Evolutionary conservation across 1,284 basidiomycete genomes (phyloP), one percentile per base, ranked within the genome.

Genomic region (Ceratobasidium sp.): DNA sequence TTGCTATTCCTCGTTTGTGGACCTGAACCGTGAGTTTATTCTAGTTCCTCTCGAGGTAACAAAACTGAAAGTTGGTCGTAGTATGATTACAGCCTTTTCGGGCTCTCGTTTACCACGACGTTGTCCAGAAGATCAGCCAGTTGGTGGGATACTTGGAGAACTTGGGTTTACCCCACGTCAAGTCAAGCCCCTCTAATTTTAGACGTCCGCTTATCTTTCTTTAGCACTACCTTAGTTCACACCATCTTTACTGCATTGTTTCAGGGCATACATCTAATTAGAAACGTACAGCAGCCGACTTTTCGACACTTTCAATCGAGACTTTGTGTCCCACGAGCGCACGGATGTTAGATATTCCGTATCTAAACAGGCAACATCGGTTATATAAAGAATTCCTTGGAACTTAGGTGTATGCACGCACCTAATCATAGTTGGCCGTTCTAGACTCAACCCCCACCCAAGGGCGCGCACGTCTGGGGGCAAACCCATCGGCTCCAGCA

Each of bases 341-440:
- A 78, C 98, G 89, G 81, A 99, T 99, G 83, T 99, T 99, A 84
- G 92, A 97, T 83, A 99, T 97, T 49, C 90, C 91, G 81, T 92
- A 93, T 65, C 93, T 94, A 77, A 2, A 76, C 52, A 62, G 67
- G 29, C 44, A 61, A 76, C 49, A 29, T n/a, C 46, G 70, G 17
- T 17, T n/a, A 25, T 49, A 9, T 1, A 61, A 9, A 74, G 44
- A 69, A 37, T 2, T 11, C 29, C 6, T 40, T 29, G 75, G 25
- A 13, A 13, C 66, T 22, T 19, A 22, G 2, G 44, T 37, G 51
- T 59, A 54, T 25, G 43, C 7, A 85, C 91, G 78, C 79, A 95
- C 94, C 95, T 91, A 86, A 99, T 99, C 98, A 99, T 99, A 0
- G 98, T 99, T n/a, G 98, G 98, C 78, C 98, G 87, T 86, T 99